Conservation (phyloP, 352 stramenopile species). For the Phytopythium delawarense region DNA sequence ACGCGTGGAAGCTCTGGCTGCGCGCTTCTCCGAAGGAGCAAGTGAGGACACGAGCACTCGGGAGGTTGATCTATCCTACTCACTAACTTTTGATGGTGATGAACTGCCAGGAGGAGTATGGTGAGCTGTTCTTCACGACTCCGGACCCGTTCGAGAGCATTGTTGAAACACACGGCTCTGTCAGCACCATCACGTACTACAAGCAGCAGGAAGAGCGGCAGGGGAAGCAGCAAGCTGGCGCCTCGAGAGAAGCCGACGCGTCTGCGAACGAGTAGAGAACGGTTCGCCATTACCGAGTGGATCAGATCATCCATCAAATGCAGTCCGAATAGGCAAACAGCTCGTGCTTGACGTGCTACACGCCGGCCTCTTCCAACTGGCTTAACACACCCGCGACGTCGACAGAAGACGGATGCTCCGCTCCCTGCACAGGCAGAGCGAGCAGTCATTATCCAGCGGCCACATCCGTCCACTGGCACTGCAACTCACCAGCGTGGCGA, state of each 20-base stretch:
- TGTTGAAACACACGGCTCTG: slow-evolving; percentile 40
- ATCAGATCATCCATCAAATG: background rate
- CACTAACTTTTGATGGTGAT: background rate
- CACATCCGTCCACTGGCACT: background rate
- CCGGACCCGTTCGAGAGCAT: slow-evolving; percentile 64
- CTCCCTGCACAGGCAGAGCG: slow-evolving; percentile 19
- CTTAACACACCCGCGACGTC: slow-evolving; percentile 52
- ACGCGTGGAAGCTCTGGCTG: slow-evolving; percentile 81
- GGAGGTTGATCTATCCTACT: background rate
- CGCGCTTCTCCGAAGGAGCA: slow-evolving; percentile 33
- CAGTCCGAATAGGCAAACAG: background rate
- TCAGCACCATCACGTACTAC: slow-evolving; percentile 63
- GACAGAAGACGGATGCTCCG: slow-evolving; percentile 52
- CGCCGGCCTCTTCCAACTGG: slow-evolving; percentile 40
- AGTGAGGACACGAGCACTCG: slow-evolving; percentile 13
- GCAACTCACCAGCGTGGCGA: slow-evolving; percentile 40
- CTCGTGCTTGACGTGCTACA: slow-evolving; percentile 16
- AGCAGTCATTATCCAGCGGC: background rate
- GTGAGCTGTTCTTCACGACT: slow-evolving; percentile 59
- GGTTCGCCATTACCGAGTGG: background rate
- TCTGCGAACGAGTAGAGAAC: slow-evolving; percentile 1
- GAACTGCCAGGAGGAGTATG: slow-evolving; percentile 39
- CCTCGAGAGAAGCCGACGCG: background rate
- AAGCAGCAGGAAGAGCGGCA: slow-evolving; percentile 17
- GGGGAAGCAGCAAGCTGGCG: slow-evolving; percentile 14